Percentiles rank a stretch among this genome's conserved stretches.
Conservation (phyloP, 202 grass and related monocot species). For the Setaria italica region DNA sequence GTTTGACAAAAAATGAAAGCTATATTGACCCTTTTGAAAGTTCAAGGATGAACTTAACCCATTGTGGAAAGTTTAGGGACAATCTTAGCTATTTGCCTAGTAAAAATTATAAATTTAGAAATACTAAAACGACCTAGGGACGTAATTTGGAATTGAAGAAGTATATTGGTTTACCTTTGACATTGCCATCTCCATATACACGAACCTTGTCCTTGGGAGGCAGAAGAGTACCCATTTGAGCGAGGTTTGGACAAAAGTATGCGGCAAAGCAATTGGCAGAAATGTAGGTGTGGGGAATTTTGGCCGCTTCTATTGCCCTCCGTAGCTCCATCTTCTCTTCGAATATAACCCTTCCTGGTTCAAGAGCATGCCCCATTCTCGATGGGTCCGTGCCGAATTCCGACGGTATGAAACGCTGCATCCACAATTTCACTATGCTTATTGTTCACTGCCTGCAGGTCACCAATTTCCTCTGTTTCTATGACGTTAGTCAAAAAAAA, state of each 20-base stretch:
- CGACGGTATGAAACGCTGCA: constrained; percentile 66
- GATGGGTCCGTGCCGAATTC: constrained; percentile 68
- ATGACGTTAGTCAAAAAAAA: too few relatives aligned
- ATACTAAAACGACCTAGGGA: too few relatives aligned
- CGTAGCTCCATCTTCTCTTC: constrained; percentile 58
- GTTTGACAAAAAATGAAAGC: too few relatives aligned
- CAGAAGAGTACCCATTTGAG: constrained; percentile 51
- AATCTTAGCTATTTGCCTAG: too few relatives aligned
- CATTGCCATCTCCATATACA: constrained; percentile 59
- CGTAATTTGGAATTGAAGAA: too few relatives aligned
- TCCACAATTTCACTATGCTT: background rate
- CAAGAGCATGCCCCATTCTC: constrained; percentile 60
- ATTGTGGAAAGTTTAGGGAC: too few relatives aligned
- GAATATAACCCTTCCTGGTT: constrained; percentile 50
- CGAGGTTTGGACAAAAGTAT: constrained; percentile 45
- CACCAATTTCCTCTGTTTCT: background rate
- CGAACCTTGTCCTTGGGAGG: constrained; percentile 59
- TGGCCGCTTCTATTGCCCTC: constrained; percentile 53
- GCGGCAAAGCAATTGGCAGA: constrained; percentile 56
- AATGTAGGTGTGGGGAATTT: constrained; percentile 66
- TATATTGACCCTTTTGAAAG: too few relatives aligned
- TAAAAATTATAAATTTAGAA: too few relatives aligned
- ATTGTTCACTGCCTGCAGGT: too few relatives aligned
- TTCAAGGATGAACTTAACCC: too few relatives aligned
- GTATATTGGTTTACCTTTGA: constrained; percentile 49